These are phyloP conservation scores for Didymellaceae sp. DNA, from an alignment of 2,329 filamentous ascomycete species.

Conservation along the genomic window DNA sequence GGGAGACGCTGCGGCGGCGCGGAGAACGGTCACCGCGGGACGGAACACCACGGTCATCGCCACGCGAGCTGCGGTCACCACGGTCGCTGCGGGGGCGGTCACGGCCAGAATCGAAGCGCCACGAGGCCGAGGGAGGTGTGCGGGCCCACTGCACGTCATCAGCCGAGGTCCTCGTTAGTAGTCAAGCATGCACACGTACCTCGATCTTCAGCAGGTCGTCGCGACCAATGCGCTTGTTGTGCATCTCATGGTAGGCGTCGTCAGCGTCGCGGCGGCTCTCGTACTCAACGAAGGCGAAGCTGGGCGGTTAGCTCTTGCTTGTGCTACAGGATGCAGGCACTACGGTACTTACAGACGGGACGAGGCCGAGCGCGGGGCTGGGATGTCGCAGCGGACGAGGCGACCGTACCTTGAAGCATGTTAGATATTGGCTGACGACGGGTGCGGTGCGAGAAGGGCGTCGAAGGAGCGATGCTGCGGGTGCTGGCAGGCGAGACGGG, in stretches of 20 bases:
- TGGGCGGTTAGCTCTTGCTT: slow-evolving; percentile 51
- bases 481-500: slow-evolving; percentile 9
- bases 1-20: slow-evolving; percentile 57
- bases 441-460: slow-evolving; percentile 24
- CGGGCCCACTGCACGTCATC: slow-evolving; percentile 81
- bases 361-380: slow-evolving; percentile 88
- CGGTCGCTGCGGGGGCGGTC: slow-evolving; percentile 50
- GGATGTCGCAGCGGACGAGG: slow-evolving; percentile 97
- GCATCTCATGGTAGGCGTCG: slow-evolving; percentile 99
- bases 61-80: slow-evolving; percentile 72
- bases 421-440: slow-evolving; percentile 50
- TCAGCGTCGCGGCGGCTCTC: slow-evolving; percentile 98
- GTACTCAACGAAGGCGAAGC: slow-evolving; percentile 99
- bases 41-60: slow-evolving; percentile 72
- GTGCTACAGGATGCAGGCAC: neutral
- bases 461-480: slow-evolving; percentile 35
- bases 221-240: slow-evolving; percentile 96
- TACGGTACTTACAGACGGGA: slow-evolving; percentile 88
- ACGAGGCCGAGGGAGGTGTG: slow-evolving; percentile 95
- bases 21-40: slow-evolving; percentile 74
- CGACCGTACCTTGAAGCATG: slow-evolving; percentile 82
- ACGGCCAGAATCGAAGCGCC: slow-evolving; percentile 90
- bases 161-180: slow-evolving; percentile 17
- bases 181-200: slow-evolving; percentile 60
- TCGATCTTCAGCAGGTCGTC: slow-evolving; percentile 98